Base-by-base conservation (phyloP, 1,284 basidiomycete genomes). In the Meira miltonrushii region DNA sequence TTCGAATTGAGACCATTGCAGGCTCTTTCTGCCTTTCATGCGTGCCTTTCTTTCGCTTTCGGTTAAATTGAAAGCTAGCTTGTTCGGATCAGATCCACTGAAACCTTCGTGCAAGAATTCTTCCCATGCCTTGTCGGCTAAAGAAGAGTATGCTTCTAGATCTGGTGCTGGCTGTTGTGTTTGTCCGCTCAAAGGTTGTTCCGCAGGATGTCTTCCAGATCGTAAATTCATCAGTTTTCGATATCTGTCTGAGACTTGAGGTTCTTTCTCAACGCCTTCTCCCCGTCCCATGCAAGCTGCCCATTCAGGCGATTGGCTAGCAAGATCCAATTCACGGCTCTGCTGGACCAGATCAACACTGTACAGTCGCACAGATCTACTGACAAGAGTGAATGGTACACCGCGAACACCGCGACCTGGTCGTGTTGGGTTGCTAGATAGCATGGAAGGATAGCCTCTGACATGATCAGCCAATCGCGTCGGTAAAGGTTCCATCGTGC, bases 181-280 rank as follows among this genome's bases (percentile, higher is more conserved):
- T 11, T 39, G 49, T 19, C 38, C 52, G 11, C 50, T 44, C 15
- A 9, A n/a, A 8, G 39, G 12, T n/a, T 28, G 28, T 39, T 58
- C 69, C 4, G 28, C 28, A 33, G 28, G 28, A 33, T 33, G 28
- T 33, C 28, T 33, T 4, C 28, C 28, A 33, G 28, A 33, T 8
- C 68, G 54, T 4, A 71, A 52, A 40, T 78, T 78, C 57, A 77
- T 57, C 25, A 75, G 61, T 60, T 75, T 78, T 33, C 75, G 59
- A 52, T 68, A 72, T 17, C 65, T 65, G 44, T 74, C 71, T 13
- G 69, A 69, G 11, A 78, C 59, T 53, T 77, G 74, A 19, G 72
- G 72, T 41, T 69, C 62, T 37, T 58, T 62, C 19, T 72, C 71
- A 17, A 62, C 56, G 11, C 21, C 48, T 9, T 67, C 65, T 6